Evolutionary conservation across 257 asterid species (phyloP), one percentile per base, ranked within the genome.

Genomic region (Leptodermis oblonga): DNA sequence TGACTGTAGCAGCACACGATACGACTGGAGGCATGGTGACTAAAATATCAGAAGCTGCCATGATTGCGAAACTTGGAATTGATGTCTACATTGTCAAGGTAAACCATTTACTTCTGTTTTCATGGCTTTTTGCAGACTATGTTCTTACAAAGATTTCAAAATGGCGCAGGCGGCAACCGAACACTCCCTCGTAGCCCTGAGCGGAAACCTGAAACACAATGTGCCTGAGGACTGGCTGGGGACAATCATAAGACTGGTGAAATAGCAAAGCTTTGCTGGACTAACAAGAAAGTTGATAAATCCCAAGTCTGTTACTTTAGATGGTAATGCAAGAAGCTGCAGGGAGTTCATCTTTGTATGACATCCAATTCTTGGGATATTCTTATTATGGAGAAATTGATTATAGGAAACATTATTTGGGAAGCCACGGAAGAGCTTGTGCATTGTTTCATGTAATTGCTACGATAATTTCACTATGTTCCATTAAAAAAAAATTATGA

Each of bases 21-120:
- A 93, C 99, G 22, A 93, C 97, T 5, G 99, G 97, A 43, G 97
- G 99, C 39, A 93, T 93, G 97, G 81, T 79, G 73, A 90, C 99
- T 62, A 93, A 93, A 78, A 86, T 93, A 83, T 67, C 92, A 51
- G 99, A 93, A 82, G 99, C 99, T 23, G 96, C 99, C 15, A 80
- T 86, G 94, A 93, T 93, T 70, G 99, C 99, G 15, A 90, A 80
- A 80, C 78, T 87, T 69, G 97, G 92, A 67, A 87, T 90, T 70
- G 96, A 88, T 84, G 97, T 93, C 70, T 90, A 86, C 77, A 90
- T 90, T 68, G 96, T 87, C 36, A 87, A 93, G 99, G 97, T 87
- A 79, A 43, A 3, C 15, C 48, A 43, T 8, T 53, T 28, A 25
- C 25, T 52, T 22, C 1, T 58, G 41, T 22, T 18, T 22, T 66